Evolutionary conservation across 2,329 filamentous ascomycete species (phyloP).

Genomic region (Penicillium nordicum): DNA sequence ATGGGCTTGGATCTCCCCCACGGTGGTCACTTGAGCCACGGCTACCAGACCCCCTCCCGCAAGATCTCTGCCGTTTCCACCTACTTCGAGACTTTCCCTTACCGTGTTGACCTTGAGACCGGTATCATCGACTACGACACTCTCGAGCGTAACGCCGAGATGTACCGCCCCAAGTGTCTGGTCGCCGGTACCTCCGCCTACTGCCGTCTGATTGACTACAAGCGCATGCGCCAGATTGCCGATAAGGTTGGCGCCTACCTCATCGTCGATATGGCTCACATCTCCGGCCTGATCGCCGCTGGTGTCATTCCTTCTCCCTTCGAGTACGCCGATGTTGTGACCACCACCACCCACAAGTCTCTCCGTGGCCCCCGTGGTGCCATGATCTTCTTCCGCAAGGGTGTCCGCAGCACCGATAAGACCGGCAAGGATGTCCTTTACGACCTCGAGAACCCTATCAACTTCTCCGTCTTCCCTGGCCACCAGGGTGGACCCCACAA

Average conservation of each 20-base stretch:
- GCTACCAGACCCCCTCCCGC: slow-evolving; percentile 90
- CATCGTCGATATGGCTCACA: slow-evolving; percentile 94
- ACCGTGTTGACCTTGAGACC: slow-evolving; percentile 83
- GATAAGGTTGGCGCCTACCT: slow-evolving; percentile 92
- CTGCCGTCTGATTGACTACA: slow-evolving; percentile 92
- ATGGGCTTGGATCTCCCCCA: slow-evolving; percentile 98
- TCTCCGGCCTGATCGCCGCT: slow-evolving; percentile 88
- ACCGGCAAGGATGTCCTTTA: slow-evolving; percentile 82
- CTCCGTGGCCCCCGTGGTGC: slow-evolving; percentile 91
- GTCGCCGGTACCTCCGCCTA: slow-evolving; percentile 94
- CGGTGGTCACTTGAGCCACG: slow-evolving; percentile 92
- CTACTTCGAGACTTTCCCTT: slow-evolving; percentile 97
- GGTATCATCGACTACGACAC: slow-evolving; percentile 94
- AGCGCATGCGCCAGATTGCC: slow-evolving; percentile 82
- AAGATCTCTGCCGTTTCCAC: slow-evolving; percentile 98
- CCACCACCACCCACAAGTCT: slow-evolving; percentile 97
- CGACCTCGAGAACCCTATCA: slow-evolving; percentile 89
- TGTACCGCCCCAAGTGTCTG: slow-evolving; percentile 94
- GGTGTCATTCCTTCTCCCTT: slow-evolving; percentile 91
- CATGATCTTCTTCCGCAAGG: slow-evolving; percentile 98
- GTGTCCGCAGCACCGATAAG: slow-evolving; percentile 81
- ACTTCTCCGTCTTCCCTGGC: slow-evolving; percentile 93
- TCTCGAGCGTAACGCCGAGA: slow-evolving; percentile 77
- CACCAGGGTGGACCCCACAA: slow-evolving; percentile 98
- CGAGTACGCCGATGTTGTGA: slow-evolving; percentile 86